Evolutionary conservation across 2,329 filamentous ascomycete species (phyloP).

Genomic region (Kalaharituber pfeilii): DNA sequence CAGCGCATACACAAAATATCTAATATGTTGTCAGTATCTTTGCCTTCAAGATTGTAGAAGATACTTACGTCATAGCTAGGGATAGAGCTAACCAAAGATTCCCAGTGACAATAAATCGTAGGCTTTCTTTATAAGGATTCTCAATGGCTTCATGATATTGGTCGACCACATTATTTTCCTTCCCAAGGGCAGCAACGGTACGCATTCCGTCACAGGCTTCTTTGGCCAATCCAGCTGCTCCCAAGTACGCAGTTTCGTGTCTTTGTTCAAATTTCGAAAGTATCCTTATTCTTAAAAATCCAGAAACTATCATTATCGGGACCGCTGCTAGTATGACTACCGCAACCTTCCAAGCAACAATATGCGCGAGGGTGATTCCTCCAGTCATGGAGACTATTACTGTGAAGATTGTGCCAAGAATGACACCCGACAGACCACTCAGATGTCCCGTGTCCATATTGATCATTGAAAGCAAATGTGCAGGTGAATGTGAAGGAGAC

Average conservation of each 20-base stretch:
- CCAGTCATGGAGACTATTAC: slow-evolving; percentile 33
- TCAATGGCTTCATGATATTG: slow-evolving; percentile 26
- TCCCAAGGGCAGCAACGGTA: slow-evolving; percentile 41
- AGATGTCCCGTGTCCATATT: slow-evolving; percentile 34
- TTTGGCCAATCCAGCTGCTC: slow-evolving; percentile 45
- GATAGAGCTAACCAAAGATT: slow-evolving; percentile 31
- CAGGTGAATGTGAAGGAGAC: slow-evolving; percentile 29
- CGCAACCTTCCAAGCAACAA: slow-evolving; percentile 36
- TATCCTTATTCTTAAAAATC: slow-evolving; percentile 32
- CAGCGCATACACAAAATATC: slow-evolving; percentile 54
- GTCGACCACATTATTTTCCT: slow-evolving; percentile 36
- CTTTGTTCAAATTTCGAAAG: slow-evolving; percentile 43
- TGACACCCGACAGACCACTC: slow-evolving; percentile 33
- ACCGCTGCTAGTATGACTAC: slow-evolving; percentile 34
- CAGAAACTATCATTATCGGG: slow-evolving; percentile 32
- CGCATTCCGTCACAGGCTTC: slow-evolving; percentile 50
- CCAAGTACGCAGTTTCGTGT: slow-evolving; percentile 46
- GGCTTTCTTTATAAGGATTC: slow-evolving; percentile 33
- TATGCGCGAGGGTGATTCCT: slow-evolving; percentile 32
- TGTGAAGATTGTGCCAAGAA: slow-evolving; percentile 35
- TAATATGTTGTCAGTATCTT: slow-evolving; percentile 24
- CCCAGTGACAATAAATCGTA: slow-evolving; percentile 32
- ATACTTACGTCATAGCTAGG: slow-evolving; percentile 26
- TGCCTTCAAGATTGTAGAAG: slow-evolving; percentile 29
- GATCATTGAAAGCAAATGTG: slow-evolving; percentile 32